phyloP scores from a whole-genome alignment of 176 grass and related monocot genomes.

The Musa troglodytarum region DNA sequence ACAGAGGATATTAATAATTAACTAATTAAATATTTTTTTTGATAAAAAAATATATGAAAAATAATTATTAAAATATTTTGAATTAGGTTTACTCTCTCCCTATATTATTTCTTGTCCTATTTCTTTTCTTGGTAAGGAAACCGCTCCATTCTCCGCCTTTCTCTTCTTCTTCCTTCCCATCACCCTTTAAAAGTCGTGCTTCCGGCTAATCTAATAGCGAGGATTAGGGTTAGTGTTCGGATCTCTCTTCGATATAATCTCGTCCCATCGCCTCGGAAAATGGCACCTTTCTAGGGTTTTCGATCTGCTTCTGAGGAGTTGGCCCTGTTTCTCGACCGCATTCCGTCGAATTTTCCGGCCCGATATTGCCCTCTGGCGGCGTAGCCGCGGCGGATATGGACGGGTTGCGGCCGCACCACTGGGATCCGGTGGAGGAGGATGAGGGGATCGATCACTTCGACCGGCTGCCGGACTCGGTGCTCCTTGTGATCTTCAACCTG shows the following conservation, averaged over 20 bases:
- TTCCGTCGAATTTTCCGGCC: background rate
- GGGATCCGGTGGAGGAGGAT: slow-evolving; percentile 17
- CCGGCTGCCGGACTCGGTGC: slow-evolving; percentile 63
- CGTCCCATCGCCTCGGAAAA: background rate
- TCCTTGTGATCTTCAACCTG: slow-evolving; percentile 77
- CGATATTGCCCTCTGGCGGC: background rate
- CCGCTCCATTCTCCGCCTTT: too few relatives aligned
- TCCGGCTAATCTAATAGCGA: too few relatives aligned
- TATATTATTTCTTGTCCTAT: too few relatives aligned
- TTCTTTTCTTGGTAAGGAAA: too few relatives aligned
- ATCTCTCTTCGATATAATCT: background rate
- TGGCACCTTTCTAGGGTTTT: background rate
- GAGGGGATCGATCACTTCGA: slow-evolving; percentile 58
- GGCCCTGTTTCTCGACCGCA: background rate
- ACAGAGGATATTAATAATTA: too few relatives aligned
- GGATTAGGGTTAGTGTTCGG: background rate
- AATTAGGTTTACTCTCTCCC: too few relatives aligned
- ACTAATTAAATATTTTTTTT: too few relatives aligned
- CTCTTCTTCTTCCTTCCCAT: background rate
- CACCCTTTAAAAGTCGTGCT: background rate
- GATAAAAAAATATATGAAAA: too few relatives aligned
- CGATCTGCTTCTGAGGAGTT: background rate
- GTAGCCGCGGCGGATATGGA: background rate
- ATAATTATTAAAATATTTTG: too few relatives aligned
- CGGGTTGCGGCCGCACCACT: background rate